Conservation (phyloP, 2,329 filamentous ascomycete genomes). For the Aspergillus neoniger region DNA sequence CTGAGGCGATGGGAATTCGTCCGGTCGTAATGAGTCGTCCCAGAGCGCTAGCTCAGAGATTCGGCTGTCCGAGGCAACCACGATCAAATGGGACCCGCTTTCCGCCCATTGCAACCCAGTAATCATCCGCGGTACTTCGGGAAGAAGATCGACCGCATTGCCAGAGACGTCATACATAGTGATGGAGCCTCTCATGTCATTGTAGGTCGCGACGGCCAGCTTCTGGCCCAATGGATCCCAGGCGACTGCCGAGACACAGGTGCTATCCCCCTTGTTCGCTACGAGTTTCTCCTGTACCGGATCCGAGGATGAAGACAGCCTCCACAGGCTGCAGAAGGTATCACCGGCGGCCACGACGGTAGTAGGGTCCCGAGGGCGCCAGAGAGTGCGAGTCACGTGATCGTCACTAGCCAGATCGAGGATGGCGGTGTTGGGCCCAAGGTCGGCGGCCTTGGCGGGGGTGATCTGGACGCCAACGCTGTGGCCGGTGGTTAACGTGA, state of each 20-base stretch:
- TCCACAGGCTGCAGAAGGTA: slow-evolving; percentile 50
- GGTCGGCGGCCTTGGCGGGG: slow-evolving; percentile 51
- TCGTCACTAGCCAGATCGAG: slow-evolving; percentile 39
- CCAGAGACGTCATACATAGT: slow-evolving; percentile 48
- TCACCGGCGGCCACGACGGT: slow-evolving; percentile 47
- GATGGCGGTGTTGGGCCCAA: slow-evolving; percentile 47
- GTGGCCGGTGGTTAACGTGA: slow-evolving; percentile 47
- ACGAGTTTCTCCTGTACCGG: slow-evolving; percentile 40
- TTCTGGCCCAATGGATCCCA: slow-evolving; percentile 49
- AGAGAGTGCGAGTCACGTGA: slow-evolving; percentile 46
- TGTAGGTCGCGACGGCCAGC: slow-evolving; percentile 50
- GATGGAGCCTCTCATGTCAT: slow-evolving; percentile 45
- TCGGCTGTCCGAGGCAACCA: slow-evolving; percentile 46
- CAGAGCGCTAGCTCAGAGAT: slow-evolving; percentile 47
- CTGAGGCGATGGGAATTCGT: slow-evolving; percentile 40
- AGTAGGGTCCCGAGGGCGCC: slow-evolving; percentile 49
- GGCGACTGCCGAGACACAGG: slow-evolving; percentile 47
- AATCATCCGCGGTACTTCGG: slow-evolving; percentile 48
- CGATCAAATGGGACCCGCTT: slow-evolving; percentile 41
- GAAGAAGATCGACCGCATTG: slow-evolving; percentile 47
- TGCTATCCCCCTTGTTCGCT: slow-evolving; percentile 34
- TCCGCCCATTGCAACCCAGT: slow-evolving; percentile 47
- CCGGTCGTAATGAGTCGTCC: slow-evolving; percentile 43
- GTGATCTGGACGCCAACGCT: slow-evolving; percentile 52
- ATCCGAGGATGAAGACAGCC: slow-evolving; percentile 33